phyloP scores from a whole-genome alignment of 331 rosid genomes.

The Rosa hybrid region DNA sequence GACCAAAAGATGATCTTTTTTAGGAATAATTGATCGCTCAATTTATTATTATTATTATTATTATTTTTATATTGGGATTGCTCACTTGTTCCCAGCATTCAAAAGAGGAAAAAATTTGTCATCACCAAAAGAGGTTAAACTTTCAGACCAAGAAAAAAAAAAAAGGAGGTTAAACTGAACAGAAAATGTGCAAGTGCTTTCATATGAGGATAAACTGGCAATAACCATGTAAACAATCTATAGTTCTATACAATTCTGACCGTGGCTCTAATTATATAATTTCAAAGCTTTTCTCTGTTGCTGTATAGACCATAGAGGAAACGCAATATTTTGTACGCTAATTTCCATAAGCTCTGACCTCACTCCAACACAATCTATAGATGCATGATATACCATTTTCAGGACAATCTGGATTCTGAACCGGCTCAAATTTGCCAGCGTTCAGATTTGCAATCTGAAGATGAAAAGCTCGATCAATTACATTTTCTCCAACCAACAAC shows the following conservation, averaged over 20 bases:
- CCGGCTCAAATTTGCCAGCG: background rate
- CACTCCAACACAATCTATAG: background rate
- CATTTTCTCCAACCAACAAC: background rate
- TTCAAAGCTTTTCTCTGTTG: background rate
- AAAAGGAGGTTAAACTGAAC: background rate
- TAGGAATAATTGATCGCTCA: too few relatives aligned
- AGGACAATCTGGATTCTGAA: background rate
- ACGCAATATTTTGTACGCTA: background rate
- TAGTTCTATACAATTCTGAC: background rate
- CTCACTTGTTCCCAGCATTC: background rate
- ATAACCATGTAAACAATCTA: too few relatives aligned
- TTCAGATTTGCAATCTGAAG: background rate
- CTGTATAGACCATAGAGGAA: background rate
- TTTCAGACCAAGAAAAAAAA: too few relatives aligned
- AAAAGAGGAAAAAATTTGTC: background rate
- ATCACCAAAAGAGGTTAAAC: too few relatives aligned
- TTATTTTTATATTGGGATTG: too few relatives aligned
- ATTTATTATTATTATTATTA: too few relatives aligned
- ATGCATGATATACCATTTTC: background rate
- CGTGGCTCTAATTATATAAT: background rate
- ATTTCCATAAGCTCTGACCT: background rate
- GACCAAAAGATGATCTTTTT: too few relatives aligned
- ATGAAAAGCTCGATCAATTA: conserved; percentile 25
- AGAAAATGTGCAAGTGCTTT: background rate
- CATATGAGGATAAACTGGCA: background rate